Conservation (phyloP, 169 alveolate species). For the Plasmodium falciparum region DNA sequence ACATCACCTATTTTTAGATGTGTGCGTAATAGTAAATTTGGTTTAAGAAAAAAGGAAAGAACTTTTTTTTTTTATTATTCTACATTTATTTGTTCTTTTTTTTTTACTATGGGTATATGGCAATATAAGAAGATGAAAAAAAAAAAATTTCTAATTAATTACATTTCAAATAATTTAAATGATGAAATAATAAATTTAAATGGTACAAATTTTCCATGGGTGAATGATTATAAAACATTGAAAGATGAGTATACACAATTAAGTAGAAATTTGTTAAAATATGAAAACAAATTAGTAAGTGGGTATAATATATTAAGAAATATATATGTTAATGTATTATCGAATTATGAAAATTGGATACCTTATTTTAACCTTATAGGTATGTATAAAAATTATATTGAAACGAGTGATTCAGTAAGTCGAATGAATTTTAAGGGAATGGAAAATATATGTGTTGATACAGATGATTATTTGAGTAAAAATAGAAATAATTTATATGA, state of each 20-base stretch:
- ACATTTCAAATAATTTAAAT: constrained; percentile 77
- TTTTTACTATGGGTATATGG: constrained; percentile 87
- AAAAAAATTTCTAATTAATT: constrained; percentile 82
- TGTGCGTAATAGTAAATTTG: constrained; percentile 87
- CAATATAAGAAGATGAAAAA: constrained; percentile 86
- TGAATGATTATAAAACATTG: constrained; percentile 26
- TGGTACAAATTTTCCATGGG: constrained; percentile 68
- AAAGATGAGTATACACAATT: constrained; percentile 26
- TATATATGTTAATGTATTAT: neutral
- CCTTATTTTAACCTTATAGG: neutral
- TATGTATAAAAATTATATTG: neutral
- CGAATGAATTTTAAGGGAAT: neutral
- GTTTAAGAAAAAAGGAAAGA: constrained; percentile 89
- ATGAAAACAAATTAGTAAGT: constrained; percentile 15
- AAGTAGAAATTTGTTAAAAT: constrained; percentile 12
- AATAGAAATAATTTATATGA: no score
- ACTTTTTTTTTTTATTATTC: constrained; percentile 76
- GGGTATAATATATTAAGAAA: neutral
- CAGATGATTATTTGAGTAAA: no score
- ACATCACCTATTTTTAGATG: constrained; percentile 87
- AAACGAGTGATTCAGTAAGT: neutral
- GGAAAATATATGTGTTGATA: neutral
- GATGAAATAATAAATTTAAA: constrained; percentile 62
- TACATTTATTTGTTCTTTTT: constrained; percentile 78
- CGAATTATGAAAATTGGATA: constrained; percentile 23